phyloP scores from a whole-genome alignment of 2,329 filamentous ascomycete genomes.

The Pseudofabraea citricarpa region DNA sequence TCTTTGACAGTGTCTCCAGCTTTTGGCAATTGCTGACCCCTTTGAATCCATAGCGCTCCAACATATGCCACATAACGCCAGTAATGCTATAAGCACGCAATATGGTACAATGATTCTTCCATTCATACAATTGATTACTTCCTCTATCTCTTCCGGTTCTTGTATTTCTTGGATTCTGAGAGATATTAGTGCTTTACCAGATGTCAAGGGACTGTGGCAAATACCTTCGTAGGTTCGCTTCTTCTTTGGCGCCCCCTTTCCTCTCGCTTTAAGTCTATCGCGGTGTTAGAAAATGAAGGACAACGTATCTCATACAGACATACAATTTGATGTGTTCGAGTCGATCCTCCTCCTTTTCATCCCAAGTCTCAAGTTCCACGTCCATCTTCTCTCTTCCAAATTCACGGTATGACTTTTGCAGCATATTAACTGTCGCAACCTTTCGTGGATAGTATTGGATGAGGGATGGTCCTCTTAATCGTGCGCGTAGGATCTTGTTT shows the following conservation, averaged over 20 bases:
- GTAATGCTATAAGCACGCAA: conserved; percentile 20
- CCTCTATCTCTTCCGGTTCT: conserved; percentile 39
- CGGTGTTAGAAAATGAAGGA: conserved; percentile 20
- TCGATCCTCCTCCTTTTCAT: conserved; percentile 76
- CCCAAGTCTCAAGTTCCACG: conserved; percentile 37
- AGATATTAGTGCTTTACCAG: too few relatives aligned
- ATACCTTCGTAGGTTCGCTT: conserved; percentile 56
- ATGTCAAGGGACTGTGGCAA: too few relatives aligned
- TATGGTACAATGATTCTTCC: conserved; percentile 16
- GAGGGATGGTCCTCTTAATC: conserved; percentile 76
- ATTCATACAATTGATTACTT: conserved; percentile 8
- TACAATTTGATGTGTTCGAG: conserved; percentile 68
- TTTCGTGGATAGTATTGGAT: conserved; percentile 85
- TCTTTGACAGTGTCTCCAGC: conserved; percentile 2
- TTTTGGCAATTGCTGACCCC: conserved; percentile 7
- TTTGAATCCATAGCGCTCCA: conserved; percentile 8
- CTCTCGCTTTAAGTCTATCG: conserved; percentile 66
- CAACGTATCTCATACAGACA: conserved; percentile 3
- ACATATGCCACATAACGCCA: conserved; percentile 21
- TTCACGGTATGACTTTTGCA: conserved; percentile 59
- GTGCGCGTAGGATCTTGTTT: conserved; percentile 87
- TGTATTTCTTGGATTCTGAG: conserved; percentile 40
- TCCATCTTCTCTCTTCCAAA: conserved; percentile 33
- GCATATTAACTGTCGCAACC: conserved; percentile 56
- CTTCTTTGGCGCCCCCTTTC: conserved; percentile 88